Conservation (phyloP, 768 basidiomycete species). For the Cytidiella melzeri region DNA sequence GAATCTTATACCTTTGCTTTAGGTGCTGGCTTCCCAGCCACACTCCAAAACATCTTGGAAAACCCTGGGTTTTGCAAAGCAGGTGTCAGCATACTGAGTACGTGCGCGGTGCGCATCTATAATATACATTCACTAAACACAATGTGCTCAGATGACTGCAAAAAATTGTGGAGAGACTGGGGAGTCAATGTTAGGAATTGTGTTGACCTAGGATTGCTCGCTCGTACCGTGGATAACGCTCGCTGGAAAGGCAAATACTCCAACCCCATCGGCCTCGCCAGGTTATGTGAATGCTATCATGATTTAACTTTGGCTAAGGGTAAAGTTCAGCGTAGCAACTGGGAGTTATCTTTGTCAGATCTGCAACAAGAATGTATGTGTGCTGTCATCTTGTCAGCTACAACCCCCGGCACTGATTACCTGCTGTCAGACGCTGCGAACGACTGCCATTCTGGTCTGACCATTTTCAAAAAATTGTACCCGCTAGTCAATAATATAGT, state of each 20-base stretch:
- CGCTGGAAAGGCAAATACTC: conserved; percentile 70
- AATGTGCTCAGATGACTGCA: conserved; percentile 61
- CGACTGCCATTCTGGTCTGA: conserved; percentile 62
- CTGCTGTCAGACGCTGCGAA: conserved; percentile 54
- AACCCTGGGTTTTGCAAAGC: conserved; percentile 53
- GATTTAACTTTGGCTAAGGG: conserved; percentile 50
- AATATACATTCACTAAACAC: no score
- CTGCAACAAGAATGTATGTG: conserved; percentile 57
- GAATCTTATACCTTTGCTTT: neutral
- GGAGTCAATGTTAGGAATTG: conserved; percentile 41
- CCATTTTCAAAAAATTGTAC: conserved; percentile 42
- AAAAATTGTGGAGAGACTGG: conserved; percentile 50
- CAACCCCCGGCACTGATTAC: neutral
- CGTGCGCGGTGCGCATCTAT: conserved; percentile 4
- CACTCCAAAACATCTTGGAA: conserved; percentile 45
- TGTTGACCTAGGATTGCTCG: conserved; percentile 66
- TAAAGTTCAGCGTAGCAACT: conserved; percentile 58
- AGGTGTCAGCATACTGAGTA: conserved; percentile 72
- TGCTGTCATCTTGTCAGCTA: conserved; percentile 1
- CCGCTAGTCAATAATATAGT: conserved; percentile 36
- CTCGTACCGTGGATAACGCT: conserved; percentile 61
- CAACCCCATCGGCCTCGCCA: conserved; percentile 54
- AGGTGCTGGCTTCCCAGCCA: conserved; percentile 17
- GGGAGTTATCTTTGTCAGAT: conserved; percentile 46
- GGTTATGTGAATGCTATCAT: conserved; percentile 59